Evolutionary conservation across 2,329 filamentous ascomycete genomes (phyloP).

Genomic region (Atkinsonella texensis): DNA sequence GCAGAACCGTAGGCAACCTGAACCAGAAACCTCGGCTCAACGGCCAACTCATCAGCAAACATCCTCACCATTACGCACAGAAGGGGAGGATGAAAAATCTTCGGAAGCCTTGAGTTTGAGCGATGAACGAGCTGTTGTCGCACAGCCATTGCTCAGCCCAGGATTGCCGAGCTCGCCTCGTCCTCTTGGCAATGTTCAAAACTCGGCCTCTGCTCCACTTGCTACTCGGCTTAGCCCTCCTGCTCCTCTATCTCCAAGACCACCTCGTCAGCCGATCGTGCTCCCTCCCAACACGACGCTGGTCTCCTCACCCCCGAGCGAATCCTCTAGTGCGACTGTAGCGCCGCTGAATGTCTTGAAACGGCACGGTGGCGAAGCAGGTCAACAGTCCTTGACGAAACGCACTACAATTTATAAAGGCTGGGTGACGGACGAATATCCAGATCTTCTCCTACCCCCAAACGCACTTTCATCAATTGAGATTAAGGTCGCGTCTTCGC

Average conservation of each 20-base stretch:
- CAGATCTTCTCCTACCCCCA: conserved; percentile 72
- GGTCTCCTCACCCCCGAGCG: conserved; percentile 32
- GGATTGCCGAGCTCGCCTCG: conserved; percentile 49
- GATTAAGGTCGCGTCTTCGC: conserved; percentile 81
- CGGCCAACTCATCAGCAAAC: neutral
- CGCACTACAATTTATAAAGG: conserved; percentile 57
- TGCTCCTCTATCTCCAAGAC: conserved; percentile 56
- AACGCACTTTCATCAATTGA: conserved; percentile 80
- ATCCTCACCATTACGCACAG: neutral
- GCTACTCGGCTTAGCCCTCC: conserved; percentile 42
- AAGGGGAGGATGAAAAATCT: conserved; percentile 19
- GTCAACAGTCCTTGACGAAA: conserved; percentile 18
- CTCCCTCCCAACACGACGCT: conserved; percentile 58
- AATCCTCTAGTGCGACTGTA: conserved; percentile 1
- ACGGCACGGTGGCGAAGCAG: neutral
- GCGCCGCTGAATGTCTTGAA: conserved; percentile 5
- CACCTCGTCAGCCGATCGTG: conserved; percentile 61
- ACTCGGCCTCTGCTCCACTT: conserved; percentile 46
- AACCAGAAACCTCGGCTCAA: neutral
- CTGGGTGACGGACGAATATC: conserved; percentile 74
- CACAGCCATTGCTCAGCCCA: conserved; percentile 41
- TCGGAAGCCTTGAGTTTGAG: conserved; percentile 39
- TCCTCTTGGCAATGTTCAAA: conserved; percentile 37
- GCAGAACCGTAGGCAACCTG: conserved; percentile 57
- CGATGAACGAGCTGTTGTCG: conserved; percentile 20